phyloP scores from a whole-genome alignment of 1,284 basidiomycete species.

The Rhodotorula sp. region DNA sequence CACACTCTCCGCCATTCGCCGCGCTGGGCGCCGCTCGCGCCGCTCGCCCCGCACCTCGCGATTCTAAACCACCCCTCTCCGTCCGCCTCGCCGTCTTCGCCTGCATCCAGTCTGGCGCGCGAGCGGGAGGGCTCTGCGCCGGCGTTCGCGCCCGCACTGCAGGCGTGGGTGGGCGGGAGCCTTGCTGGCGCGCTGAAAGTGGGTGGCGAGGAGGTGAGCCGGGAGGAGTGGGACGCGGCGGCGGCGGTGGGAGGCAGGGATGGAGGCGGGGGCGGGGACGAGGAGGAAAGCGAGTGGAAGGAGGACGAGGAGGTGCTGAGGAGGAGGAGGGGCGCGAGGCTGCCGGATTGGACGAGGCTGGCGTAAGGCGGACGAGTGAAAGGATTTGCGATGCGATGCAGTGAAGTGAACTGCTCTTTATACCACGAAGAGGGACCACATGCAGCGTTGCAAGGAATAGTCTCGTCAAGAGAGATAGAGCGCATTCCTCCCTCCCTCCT shows the following conservation, averaged over 20 bases:
- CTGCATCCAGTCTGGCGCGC: neutral
- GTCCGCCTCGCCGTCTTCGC: neutral
- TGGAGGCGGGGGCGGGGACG: neutral
- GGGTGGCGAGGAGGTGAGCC: conserved; percentile 72
- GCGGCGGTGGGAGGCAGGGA: neutral
- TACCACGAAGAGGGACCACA: too few species aligned
- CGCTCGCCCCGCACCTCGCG: conserved; percentile 68
- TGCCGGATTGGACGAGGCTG: conserved; percentile 18
- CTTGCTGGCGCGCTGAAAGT: conserved; percentile 84
- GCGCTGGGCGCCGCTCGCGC: conserved; percentile 69
- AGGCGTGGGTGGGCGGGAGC: conserved; percentile 92
- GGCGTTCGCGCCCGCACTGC: conserved; percentile 72
- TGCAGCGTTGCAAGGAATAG: too few species aligned
- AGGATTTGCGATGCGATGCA: too few species aligned
- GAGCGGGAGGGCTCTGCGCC: conserved; percentile 74
- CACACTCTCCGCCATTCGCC: conserved; percentile 57
- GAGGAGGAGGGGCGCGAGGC: conserved; percentile 1
- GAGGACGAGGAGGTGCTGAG: neutral
- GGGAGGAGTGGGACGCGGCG: conserved; percentile 78
- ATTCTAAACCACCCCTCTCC: conserved; percentile 76
- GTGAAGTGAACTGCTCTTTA: too few species aligned
- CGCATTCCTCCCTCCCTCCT: too few species aligned
- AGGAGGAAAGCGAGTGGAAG: neutral
- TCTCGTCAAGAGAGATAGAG: too few species aligned
- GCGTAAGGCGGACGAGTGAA: neutral